Evolutionary conservation across 208 protist species (phyloP).

Genomic region (Crithidia thermophila): DNA sequence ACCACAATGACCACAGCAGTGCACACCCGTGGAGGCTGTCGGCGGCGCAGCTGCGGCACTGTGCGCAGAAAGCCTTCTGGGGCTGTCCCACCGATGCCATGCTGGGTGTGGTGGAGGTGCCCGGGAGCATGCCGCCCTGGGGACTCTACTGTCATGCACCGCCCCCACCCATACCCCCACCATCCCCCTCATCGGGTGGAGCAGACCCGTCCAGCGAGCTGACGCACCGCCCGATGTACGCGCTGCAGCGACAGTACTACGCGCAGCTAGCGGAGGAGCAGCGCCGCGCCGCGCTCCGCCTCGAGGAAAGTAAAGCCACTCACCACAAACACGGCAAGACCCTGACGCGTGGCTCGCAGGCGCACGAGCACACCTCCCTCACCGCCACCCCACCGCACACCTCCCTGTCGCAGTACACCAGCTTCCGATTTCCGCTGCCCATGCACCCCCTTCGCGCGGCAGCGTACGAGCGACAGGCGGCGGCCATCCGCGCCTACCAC

Average conservation of each 20-base stretch:
- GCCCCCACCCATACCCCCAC: neutral
- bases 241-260: slow-evolving; percentile 33
- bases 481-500: neutral
- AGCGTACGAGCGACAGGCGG: slow-evolving; percentile 17
- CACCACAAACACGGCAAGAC: neutral
- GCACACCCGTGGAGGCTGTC: neutral
- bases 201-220: neutral
- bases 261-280: slow-evolving; percentile 13
- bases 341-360: neutral
- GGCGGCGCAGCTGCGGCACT: slow-evolving; percentile 3
- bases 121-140: slow-evolving; percentile 47
- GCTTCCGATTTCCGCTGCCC: neutral
- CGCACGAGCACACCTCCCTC: neutral
- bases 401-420: neutral
- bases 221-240: slow-evolving; percentile 1
- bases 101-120: slow-evolving; percentile 39
- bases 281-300: neutral
- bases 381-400: slow-evolving; percentile 12
- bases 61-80: slow-evolving; percentile 31
- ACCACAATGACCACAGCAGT: neutral
- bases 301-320: too few relatives aligned
- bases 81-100: slow-evolving; percentile 47
- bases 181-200: neutral
- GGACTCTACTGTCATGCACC: slow-evolving; percentile 22
- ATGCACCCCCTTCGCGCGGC: slow-evolving; percentile 20